These are phyloP conservation scores for Mortierella antarctica DNA, from an alignment of 192 early-diverging fungal genomes.

Conservation along the genomic window DNA sequence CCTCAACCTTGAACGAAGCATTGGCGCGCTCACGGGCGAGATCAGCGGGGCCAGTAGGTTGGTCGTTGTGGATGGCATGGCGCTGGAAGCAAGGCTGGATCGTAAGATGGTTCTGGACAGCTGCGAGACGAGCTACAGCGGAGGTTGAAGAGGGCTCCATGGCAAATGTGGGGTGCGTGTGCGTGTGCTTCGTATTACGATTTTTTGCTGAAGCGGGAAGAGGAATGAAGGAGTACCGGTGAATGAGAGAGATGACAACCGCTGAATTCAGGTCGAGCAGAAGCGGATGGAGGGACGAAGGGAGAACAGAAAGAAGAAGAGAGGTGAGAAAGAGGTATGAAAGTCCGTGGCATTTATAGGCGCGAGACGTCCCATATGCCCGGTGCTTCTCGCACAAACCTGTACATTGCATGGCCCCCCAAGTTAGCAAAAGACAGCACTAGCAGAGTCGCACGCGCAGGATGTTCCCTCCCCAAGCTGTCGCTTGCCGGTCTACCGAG, in stretches of 20 bases:
- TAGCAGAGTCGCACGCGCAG: no score
- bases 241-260: background rate
- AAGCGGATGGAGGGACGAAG: background rate
- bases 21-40: constrained; percentile 64
- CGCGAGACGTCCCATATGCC: background rate
- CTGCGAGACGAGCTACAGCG: constrained; percentile 47
- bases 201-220: background rate
- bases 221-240: background rate
- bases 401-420: background rate
- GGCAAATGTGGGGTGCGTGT: background rate
- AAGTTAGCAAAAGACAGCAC: no score
- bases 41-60: constrained; percentile 61
- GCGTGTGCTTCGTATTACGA: background rate
- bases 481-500: constrained; percentile 16
- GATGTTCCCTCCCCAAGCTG: background rate
- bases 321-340: background rate
- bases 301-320: background rate
- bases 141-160: constrained; percentile 37
- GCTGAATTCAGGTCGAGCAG: background rate
- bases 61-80: constrained; percentile 49
- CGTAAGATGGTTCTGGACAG: constrained; percentile 54
- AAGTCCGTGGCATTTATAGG: background rate
- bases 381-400: background rate
- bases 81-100: constrained; percentile 52
- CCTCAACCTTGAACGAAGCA: constrained; percentile 63